Conservation (phyloP, 2,329 filamentous ascomycete genomes). For the Chaetomium sp. region DNA sequence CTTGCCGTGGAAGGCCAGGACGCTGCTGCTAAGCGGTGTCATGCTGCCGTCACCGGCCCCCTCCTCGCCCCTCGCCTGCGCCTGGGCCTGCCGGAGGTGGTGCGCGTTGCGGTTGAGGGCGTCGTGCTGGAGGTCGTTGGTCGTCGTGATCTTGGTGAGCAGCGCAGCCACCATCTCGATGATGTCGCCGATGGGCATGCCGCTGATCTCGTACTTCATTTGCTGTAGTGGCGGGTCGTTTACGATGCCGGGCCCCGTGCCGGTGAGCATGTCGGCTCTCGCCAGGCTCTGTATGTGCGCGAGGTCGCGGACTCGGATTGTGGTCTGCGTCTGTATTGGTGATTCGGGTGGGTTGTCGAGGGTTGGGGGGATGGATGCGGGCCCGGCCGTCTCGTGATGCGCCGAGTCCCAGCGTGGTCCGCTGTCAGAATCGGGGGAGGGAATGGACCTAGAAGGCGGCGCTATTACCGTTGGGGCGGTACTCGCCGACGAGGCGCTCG, state of each 20-base stretch:
- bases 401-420: conserved; percentile 34
- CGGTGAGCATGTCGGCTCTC: conserved; percentile 69
- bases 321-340: conserved; percentile 48
- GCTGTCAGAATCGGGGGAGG: conserved; percentile 44
- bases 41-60: conserved; percentile 46
- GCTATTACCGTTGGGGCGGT: conserved; percentile 35
- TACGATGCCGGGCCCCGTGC: conserved; percentile 51
- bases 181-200: conserved; percentile 94
- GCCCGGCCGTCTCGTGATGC: conserved; percentile 36
- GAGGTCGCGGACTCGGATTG: conserved; percentile 82
- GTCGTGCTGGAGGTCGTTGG: conserved; percentile 93
- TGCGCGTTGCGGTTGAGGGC: conserved; percentile 73
- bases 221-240: conserved; percentile 56
- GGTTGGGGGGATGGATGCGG: conserved; percentile 36
- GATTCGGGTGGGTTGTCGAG: conserved; percentile 38
- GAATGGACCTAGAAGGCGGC: conserved; percentile 35
- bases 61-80: conserved; percentile 35
- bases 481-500: conserved; percentile 34
- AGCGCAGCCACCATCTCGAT: conserved; percentile 99
- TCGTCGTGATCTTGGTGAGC: conserved; percentile 94
- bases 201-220: conserved; percentile 88
- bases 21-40: conserved; percentile 62
- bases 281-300: conserved; percentile 90
- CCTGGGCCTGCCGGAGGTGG: conserved; percentile 58
- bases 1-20: conserved; percentile 96